Evolutionary conservation across 371 early-diverging fungal species (phyloP), one percentile per base, ranked within the genome.

Genomic region (Rhizopus arrhizus): DNA sequence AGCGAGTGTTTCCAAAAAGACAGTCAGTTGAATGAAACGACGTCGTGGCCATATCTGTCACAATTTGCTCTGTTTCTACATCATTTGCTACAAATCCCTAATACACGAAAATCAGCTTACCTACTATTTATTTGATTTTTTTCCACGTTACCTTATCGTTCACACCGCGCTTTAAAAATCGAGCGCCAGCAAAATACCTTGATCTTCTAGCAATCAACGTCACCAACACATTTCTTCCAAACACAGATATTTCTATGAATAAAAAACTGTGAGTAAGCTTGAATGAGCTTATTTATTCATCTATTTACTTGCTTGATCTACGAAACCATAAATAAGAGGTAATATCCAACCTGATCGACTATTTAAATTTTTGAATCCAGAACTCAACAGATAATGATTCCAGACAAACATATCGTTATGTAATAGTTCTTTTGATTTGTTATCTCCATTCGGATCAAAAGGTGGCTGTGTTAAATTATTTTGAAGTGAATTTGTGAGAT

Each of bases 1-100:
- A 95, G 8, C 83, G 65, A 3, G 94, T 91, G 47, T 90, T 93
- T 38, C 78, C 83, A 69, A 74, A 81, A 16, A 83, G 62, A 55
- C 67, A 62, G 32, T 79, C 77, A 0, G 81, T 84, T 10, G 74
- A 72, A 57, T 86, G 83, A 53, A 95, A 91, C 5, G 93, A 90
- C 0, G 96, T 96, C 0, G 93, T 86, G 8, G 87, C 86, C 78
- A 92, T 91, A 53, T 95, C 96, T 29, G 90, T 81, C 0, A 96
- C 96, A 59, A 98, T 97, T 73, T 98, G 99, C 72, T 99, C 99
- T 0, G 99, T 98, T 73, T 99, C 99, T 5, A 99, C 99, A 62
- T 97, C 99, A 75, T 99, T 99, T 3, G 99, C 98, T 5, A 96
- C 97, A 77, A 91, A 92, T 0, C 97, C 96, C 78, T 92, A 61